Evolutionary conservation across 345 rosid genomes (phyloP).

Genomic region (Eucalyptus sp.): DNA sequence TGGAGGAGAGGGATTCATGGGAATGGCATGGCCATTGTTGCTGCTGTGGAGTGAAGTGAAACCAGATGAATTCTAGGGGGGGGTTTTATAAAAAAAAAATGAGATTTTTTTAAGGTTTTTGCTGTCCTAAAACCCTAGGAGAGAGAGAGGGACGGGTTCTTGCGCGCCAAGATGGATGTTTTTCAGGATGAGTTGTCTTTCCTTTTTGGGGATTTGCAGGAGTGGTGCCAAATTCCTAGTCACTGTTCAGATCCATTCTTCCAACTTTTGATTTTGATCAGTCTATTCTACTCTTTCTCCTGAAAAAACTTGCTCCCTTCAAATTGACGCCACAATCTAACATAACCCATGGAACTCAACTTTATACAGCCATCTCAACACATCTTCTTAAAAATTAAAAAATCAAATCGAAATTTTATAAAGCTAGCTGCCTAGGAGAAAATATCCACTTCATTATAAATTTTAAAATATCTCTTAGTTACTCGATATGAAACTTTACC

Average conservation of each 20-base stretch:
- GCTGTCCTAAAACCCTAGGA: background rate
- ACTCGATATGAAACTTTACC: fast-evolving
- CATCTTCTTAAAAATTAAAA: background rate
- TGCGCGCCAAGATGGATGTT: background rate
- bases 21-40: background rate
- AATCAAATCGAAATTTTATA: fast-evolving
- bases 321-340: background rate
- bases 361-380: fast-evolving
- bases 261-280: background rate
- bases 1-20: conserved; percentile 18
- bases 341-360: background rate
- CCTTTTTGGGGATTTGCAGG: background rate
- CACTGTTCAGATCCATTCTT: background rate
- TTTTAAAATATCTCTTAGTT: fast-evolving
- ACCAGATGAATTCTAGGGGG: background rate
- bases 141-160: background rate
- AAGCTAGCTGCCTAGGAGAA: fast-evolving
- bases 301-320: background rate
- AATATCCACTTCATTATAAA: fast-evolving
- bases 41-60: background rate
- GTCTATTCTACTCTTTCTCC: background rate
- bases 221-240: background rate
- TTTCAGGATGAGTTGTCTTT: background rate
- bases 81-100: background rate
- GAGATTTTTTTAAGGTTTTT: background rate